Conservation (phyloP, 1,284 basidiomycete species). For the Marasmius fiardii region DNA sequence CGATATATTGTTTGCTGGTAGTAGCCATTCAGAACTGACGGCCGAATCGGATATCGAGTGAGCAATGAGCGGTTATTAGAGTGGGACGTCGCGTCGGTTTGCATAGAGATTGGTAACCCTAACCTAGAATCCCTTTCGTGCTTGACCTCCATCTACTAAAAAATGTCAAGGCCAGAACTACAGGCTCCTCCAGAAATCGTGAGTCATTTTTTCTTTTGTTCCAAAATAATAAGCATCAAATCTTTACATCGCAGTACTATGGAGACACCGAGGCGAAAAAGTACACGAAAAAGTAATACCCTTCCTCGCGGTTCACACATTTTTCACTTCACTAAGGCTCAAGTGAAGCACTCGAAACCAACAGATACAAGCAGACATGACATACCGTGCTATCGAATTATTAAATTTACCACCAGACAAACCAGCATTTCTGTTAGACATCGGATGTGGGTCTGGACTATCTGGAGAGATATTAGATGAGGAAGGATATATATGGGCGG, state of each 20-base stretch:
- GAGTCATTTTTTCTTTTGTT: conserved; percentile 25
- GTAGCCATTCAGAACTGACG: conserved; percentile 48
- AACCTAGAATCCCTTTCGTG: no score
- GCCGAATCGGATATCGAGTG: background rate
- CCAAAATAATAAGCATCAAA: conserved; percentile 13
- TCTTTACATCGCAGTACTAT: conserved; percentile 72
- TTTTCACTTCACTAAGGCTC: conserved; percentile 3
- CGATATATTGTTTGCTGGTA: conserved; percentile 77
- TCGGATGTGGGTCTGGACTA: conserved; percentile 98
- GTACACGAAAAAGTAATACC: conserved; percentile 91
- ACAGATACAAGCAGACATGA: conserved; percentile 98
- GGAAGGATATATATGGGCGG: conserved; percentile 92
- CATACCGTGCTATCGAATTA: conserved; percentile 91
- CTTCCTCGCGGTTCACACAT: conserved; percentile 1
- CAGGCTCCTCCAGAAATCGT: conserved; percentile 97
- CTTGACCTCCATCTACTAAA: background rate
- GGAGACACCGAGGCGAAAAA: conserved; percentile 94
- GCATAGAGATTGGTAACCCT: no score
- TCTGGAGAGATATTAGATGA: conserved; percentile 97
- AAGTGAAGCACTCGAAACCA: conserved; percentile 84
- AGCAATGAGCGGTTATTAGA: no score
- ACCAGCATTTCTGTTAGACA: conserved; percentile 87
- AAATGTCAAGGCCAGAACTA: conserved; percentile 94
- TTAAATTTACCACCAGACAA: conserved; percentile 78
- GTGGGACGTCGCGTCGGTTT: no score